Conservation (phyloP, 208 protist genomes). For the Wallacemonas rigidus region DNA sequence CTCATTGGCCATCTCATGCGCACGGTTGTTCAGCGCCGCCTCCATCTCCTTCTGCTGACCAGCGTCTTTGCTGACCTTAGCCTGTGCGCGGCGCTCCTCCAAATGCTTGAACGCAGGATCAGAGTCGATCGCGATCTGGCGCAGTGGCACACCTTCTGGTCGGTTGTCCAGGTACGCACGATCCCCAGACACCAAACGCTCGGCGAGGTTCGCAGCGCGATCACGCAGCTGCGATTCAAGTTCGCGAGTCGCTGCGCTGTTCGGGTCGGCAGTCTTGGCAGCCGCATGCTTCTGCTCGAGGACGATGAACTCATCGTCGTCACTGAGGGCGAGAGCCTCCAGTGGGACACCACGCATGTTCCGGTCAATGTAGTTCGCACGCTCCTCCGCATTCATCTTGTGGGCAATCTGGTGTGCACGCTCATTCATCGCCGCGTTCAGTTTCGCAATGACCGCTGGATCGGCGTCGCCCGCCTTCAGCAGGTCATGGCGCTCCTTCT, state of each 20-base stretch:
- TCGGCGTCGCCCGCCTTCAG: slow-evolving; percentile 27
- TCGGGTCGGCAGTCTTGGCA: slow-evolving; percentile 10
- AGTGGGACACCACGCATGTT: slow-evolving; percentile 53
- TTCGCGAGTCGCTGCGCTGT: slow-evolving; percentile 13
- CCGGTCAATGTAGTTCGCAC: slow-evolving; percentile 35
- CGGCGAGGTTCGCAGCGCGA: slow-evolving; percentile 47
- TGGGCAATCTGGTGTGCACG: slow-evolving; percentile 54
- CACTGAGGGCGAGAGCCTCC: slow-evolving; percentile 46
- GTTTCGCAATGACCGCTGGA: slow-evolving; percentile 22
- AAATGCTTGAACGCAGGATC: slow-evolving; percentile 51
- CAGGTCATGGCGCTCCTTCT: slow-evolving; percentile 39
- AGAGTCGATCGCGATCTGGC: slow-evolving; percentile 49
- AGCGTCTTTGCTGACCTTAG: slow-evolving; percentile 17
- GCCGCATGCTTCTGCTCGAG: slow-evolving; percentile 35
- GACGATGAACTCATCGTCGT: slow-evolving; percentile 44
- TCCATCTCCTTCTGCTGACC: slow-evolving; percentile 47
- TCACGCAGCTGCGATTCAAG: slow-evolving; percentile 46
- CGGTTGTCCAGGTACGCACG: slow-evolving; percentile 50
- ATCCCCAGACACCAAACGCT: slow-evolving; percentile 36
- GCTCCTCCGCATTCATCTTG: slow-evolving; percentile 45
- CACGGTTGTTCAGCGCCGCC: slow-evolving; percentile 59
- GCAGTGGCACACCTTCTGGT: slow-evolving; percentile 55
- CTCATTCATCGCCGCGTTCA: slow-evolving; percentile 41
- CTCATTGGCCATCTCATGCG: slow-evolving; percentile 42
- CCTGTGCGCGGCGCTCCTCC: slow-evolving; percentile 52